Percentiles rank a stretch among this genome's conserved stretches.
These are phyloP conservation scores for Ceratobasidium sp. DNA, from an alignment of 1,284 basidiomycete genomes.

Conservation along the genomic window DNA sequence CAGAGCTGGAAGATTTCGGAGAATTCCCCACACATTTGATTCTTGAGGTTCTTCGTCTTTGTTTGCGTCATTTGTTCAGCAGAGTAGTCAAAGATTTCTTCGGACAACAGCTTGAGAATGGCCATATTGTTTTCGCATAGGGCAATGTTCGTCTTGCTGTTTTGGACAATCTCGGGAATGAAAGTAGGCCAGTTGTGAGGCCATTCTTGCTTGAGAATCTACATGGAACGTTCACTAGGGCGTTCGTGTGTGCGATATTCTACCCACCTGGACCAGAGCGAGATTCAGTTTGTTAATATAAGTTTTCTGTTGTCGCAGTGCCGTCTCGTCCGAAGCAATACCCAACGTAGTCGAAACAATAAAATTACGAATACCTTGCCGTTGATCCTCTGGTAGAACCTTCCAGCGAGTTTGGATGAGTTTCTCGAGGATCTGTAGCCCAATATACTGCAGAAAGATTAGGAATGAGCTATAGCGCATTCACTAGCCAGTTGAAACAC, in stretches of 20 bases:
- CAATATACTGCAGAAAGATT: conserved; percentile 74
- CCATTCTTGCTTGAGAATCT: conserved; percentile 99
- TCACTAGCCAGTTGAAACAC: conserved; percentile 42
- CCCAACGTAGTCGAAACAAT: conserved; percentile 94
- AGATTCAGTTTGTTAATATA: conserved; percentile 98
- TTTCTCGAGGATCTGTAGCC: conserved; percentile 93
- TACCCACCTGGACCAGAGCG: conserved; percentile 86
- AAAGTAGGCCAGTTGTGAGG: conserved; percentile 99
- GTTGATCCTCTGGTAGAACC: conserved; percentile 90
- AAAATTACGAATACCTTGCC: conserved; percentile 96
- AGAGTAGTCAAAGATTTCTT: conserved; percentile 99
- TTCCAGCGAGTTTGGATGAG: conserved; percentile 96
- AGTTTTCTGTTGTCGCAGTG: conserved; percentile 86
- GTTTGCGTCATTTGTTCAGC: conserved; percentile 99
- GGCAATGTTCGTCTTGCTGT: conserved; percentile 94
- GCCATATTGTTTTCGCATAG: conserved; percentile 99
- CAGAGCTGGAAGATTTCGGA: conserved; percentile 96
- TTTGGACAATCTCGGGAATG: conserved; percentile 97
- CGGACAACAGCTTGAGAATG: conserved; percentile 95
- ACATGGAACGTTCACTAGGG: conserved; percentile 26
- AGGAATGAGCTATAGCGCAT: conserved; percentile 20
- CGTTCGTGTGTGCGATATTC: background rate
- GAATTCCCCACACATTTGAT: conserved; percentile 97
- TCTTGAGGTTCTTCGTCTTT: conserved; percentile 97
- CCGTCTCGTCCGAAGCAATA: conserved; percentile 85